phyloP scores from a whole-genome alignment of 441 rosid genomes.

The Daphne laureola region DNA sequence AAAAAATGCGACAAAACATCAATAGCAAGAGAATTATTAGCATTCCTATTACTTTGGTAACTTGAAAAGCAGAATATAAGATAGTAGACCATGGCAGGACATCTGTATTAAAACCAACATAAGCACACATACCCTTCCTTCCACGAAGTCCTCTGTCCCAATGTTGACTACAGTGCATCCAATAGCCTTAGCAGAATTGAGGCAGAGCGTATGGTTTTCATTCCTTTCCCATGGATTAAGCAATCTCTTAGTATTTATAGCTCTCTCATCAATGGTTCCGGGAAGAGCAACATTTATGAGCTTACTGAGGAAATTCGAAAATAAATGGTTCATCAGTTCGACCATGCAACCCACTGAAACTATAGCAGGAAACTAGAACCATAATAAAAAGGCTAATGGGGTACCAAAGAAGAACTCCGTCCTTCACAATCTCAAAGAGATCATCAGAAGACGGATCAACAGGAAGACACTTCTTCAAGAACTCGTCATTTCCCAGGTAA shows the following conservation, averaged over 20 bases:
- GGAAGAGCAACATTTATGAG: slow-evolving; percentile 98
- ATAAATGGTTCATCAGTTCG: background rate
- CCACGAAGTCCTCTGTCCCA: slow-evolving; percentile 85
- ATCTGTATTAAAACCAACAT: background rate
- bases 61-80: too few species aligned
- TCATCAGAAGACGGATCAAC: slow-evolving; percentile 76
- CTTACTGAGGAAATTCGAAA: slow-evolving; percentile 47
- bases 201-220: slow-evolving; percentile 90
- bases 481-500: slow-evolving; percentile 70
- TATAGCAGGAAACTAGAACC: background rate
- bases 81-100: too few species aligned
- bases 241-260: slow-evolving; percentile 82
- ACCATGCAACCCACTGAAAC: background rate
- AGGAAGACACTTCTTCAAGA: slow-evolving; percentile 66
- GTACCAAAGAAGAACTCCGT: slow-evolving; percentile 95
- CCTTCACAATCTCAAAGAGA: slow-evolving; percentile 83
- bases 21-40: too few species aligned
- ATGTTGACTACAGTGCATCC: slow-evolving; percentile 97
- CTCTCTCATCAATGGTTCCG: slow-evolving; percentile 94
- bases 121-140: slow-evolving; percentile 75
- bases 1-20: too few species aligned
- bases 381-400: slow-evolving; percentile 1
- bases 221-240: slow-evolving; percentile 99
- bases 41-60: too few species aligned
- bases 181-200: slow-evolving; percentile 96